phyloP scores from a whole-genome alignment of 768 basidiomycete genomes.

The Lentinula sp. region DNA sequence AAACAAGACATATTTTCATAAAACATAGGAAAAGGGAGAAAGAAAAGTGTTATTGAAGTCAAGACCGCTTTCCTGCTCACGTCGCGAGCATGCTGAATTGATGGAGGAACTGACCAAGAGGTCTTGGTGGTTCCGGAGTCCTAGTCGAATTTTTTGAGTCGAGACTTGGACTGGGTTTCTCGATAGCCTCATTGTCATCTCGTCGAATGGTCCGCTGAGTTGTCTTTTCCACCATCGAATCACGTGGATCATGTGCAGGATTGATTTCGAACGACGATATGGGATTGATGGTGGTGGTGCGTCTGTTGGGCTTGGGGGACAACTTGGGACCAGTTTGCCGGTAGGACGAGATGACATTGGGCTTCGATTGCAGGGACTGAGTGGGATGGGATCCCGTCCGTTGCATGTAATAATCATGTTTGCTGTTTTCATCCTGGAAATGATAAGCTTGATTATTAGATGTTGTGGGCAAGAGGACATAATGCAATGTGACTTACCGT shows the following conservation, averaged over 20 bases:
- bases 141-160: not conserved
- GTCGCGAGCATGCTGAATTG: not conserved
- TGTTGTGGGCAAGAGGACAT: not conserved
- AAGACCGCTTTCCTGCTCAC: not conserved
- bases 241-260: not conserved
- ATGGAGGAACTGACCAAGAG: not conserved
- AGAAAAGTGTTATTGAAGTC: too few species aligned
- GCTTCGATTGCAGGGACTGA: not conserved
- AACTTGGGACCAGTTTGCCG: not conserved
- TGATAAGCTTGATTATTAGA: not conserved
- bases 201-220: not conserved
- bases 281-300: not conserved
- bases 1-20: not conserved
- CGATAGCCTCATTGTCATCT: not conserved
- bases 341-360: not conserved
- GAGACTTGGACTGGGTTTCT: not conserved
- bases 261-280: not conserved
- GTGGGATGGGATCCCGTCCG: not conserved
- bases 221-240: not conserved
- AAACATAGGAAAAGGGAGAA: too few species aligned
- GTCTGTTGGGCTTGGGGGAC: not conserved
- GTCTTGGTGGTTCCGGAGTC: not conserved
- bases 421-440: not conserved
- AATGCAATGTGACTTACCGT: not conserved
- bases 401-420: not conserved